These are phyloP conservation scores for Phytophthora ramorum DNA, from an alignment of 352 stramenopile genomes.

Conservation along the genomic window DNA sequence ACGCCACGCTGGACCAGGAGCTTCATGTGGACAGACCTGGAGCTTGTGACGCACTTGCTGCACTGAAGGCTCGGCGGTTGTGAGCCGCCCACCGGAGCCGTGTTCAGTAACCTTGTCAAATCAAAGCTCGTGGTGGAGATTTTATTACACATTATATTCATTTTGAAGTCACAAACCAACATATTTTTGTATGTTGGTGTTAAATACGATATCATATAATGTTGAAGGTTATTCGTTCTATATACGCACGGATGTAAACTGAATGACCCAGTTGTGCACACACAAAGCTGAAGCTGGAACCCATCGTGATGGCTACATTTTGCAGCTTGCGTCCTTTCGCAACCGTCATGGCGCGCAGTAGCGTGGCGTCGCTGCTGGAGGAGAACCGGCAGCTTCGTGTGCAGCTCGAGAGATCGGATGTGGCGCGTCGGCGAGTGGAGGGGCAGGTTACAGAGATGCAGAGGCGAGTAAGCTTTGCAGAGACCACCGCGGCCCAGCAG, in stretches of 20 bases:
- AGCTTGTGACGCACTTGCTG: slow-evolving; percentile 5
- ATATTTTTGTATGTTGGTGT: no score
- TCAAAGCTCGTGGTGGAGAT: no score
- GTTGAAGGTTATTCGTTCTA: no score
- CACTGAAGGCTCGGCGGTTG: slow-evolving; percentile 7
- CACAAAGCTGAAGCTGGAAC: slow-evolving; percentile 8
- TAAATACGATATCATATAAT: no score
- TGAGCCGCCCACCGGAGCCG: slow-evolving; percentile 15
- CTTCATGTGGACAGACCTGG: slow-evolving; percentile 36
- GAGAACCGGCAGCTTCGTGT: slow-evolving; percentile 51
- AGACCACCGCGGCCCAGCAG: slow-evolving; percentile 22
- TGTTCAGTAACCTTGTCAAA: background rate
- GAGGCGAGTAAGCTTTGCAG: slow-evolving; percentile 20
- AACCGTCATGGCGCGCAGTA: background rate
- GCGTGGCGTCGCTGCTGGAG: slow-evolving; percentile 30
- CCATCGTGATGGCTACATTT: slow-evolving; percentile 18
- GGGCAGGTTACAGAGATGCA: slow-evolving; percentile 25
- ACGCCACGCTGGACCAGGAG: slow-evolving; percentile 29
- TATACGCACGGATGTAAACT: no score
- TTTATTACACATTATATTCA: no score
- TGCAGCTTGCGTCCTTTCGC: slow-evolving; percentile 19
- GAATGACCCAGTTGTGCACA: no score
- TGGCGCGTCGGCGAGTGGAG: slow-evolving; percentile 16
- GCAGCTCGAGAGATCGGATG: slow-evolving; percentile 39
- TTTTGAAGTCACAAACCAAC: no score